Conservation (phyloP, 306 rosid genomes). For the Arachis hypogaea region DNA sequence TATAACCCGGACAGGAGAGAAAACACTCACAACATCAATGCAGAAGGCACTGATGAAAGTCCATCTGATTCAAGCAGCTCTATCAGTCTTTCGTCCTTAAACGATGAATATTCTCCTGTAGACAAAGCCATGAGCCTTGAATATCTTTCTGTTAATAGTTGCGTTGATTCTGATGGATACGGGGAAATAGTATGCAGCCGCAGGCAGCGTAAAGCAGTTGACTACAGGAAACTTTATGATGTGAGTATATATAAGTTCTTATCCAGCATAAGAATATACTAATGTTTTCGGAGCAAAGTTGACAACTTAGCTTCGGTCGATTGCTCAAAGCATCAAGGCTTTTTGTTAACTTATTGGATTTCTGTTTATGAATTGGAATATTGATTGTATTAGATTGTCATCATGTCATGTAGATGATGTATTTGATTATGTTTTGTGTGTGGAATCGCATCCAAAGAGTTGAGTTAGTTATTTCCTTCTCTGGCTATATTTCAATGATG, state of each 20-base stretch:
- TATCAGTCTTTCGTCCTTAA: slow-evolving; percentile 52
- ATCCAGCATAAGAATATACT: neutral
- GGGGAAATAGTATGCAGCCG: slow-evolving; percentile 59
- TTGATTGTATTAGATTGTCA: slow-evolving; percentile 7
- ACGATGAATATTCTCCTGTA: slow-evolving; percentile 44
- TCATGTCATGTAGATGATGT: neutral
- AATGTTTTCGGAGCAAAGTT: slow-evolving; percentile 23
- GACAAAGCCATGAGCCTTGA: slow-evolving; percentile 42
- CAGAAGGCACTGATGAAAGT: slow-evolving; percentile 51
- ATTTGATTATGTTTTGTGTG: too few relatives aligned
- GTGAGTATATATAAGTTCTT: slow-evolving; percentile 52
- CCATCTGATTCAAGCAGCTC: slow-evolving; percentile 53
- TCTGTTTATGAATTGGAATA: slow-evolving; percentile 2
- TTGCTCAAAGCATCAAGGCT: too few relatives aligned
- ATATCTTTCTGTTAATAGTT: slow-evolving; percentile 43
- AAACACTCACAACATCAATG: slow-evolving; percentile 45
- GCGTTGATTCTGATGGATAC: slow-evolving; percentile 64
- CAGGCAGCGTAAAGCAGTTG: slow-evolving; percentile 81
- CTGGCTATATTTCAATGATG: slow-evolving; percentile 5
- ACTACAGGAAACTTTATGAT: slow-evolving; percentile 74
- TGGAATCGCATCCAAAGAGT: neutral
- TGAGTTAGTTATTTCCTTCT: neutral
- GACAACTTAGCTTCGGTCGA: neutral
- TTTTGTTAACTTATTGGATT: too few relatives aligned
- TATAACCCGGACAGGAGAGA: slow-evolving; percentile 73